Percentiles rank a stretch among this genome's conserved stretches.
Conservation (phyloP, 352 stramenopile genomes). For the Globisporangium lucens region DNA sequence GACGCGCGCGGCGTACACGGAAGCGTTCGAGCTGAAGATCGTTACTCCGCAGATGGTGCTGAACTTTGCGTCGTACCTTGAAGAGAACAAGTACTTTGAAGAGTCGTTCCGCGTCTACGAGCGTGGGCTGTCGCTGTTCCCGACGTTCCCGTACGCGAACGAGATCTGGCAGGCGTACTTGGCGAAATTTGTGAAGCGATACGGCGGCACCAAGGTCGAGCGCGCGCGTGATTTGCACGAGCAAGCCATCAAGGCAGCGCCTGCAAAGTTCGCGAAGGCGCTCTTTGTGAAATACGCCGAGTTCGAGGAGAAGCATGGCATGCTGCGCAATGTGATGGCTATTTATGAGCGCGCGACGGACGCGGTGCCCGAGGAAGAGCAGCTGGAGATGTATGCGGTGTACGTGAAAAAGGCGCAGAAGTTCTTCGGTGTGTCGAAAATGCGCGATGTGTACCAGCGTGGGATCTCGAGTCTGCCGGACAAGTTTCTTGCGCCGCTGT, state of each 20-base stretch:
- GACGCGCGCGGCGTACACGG: constrained; percentile 94
- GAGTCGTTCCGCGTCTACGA: constrained; percentile 95
- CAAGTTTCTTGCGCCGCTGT: constrained; percentile 89
- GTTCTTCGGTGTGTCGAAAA: constrained; percentile 95
- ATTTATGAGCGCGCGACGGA: constrained; percentile 95
- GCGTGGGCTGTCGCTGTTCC: constrained; percentile 70
- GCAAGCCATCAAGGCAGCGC: constrained; percentile 84
- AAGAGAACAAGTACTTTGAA: constrained; percentile 98
- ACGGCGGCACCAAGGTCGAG: constrained; percentile 95
- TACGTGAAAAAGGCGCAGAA: constrained; percentile 95
- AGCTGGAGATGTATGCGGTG: constrained; percentile 91
- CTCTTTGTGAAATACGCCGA: constrained; percentile 89
- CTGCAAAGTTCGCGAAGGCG: constrained; percentile 84
- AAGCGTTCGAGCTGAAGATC: constrained; percentile 94
- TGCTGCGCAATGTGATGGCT: constrained; percentile 94
- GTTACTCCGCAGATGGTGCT: constrained; percentile 96
- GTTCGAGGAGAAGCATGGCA: constrained; percentile 96
- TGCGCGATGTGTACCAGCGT: constrained; percentile 96
- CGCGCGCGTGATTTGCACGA: constrained; percentile 97
- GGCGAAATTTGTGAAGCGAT: constrained; percentile 93
- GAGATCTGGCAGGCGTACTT: constrained; percentile 98
- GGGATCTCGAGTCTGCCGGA: constrained; percentile 94
- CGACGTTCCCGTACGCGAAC: constrained; percentile 92
- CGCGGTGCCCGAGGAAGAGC: constrained; percentile 84
- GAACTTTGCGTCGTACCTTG: constrained; percentile 96